Evolutionary conservation across 2,329 filamentous ascomycete species (phyloP), one percentile per base, ranked within the genome.

Genomic region (Cephalotrichum gorgonifer): DNA sequence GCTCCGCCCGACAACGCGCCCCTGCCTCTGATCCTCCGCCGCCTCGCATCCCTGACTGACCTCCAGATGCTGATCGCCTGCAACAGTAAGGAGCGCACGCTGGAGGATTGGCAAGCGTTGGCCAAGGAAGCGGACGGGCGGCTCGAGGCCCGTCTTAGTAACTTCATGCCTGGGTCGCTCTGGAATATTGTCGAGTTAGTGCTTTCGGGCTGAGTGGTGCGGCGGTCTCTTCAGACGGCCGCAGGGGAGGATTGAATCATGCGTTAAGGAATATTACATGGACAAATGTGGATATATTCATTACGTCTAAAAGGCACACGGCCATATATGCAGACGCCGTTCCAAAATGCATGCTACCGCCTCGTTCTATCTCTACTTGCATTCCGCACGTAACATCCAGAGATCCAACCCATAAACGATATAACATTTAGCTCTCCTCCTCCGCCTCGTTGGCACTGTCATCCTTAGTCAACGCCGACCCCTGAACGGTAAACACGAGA

Each of bases 11-110:
- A 54, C 20, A 60, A 62, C 8, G 54, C 51, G 17, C 27, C 43
- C n/a, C 23, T 45, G 43, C 27, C 26, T 14, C 27, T 27, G 2
- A 14, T 14, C 7, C 2, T 31, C 12, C 26, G n/a, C 14, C 43
- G 43, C 3, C 2, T 45, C 12, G 7, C 12, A n/a, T 11, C 28
- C 6, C 22, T 2, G 14, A 22, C 26, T 17, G 43, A 78, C 56
- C 49, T 78, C 53, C 62, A 70, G 43, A 68, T 78, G 65, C 70
- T 75, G 67, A 66, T 68, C 3, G 55, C 75, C 6, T 72, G 73
- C 44, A 76, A 73, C 52, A 65, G 65, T 6, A 7, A 20, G n/a
- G 43, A 45, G 43, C 8, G 43, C 3, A 20, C 26, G 3, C 12
- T n/a, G 8, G 43, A 33, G 3, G 26, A 45, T 5, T 45, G 43